Conservation (phyloP, 208 protist species). For the Wallacemonas sp. region DNA sequence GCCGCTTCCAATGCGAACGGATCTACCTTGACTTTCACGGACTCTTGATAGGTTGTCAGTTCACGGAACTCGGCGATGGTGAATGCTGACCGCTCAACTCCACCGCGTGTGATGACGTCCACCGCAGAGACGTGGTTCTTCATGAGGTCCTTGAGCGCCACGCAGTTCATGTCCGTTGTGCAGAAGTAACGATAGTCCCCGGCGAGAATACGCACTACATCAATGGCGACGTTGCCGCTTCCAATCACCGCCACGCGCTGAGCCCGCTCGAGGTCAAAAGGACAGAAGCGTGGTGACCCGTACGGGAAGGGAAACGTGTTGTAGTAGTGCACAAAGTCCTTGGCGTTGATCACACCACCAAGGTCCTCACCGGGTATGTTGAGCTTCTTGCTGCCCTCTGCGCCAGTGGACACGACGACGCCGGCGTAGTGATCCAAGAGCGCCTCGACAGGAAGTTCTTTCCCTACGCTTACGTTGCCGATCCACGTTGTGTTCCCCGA, state of each 20-base stretch:
- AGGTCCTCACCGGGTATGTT: constrained; percentile 83
- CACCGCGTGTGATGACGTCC: constrained; percentile 85
- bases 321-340: constrained; percentile 96
- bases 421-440: constrained; percentile 88
- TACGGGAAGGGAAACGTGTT: constrained; percentile 93
- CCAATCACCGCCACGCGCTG: constrained; percentile 72
- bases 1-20: constrained; percentile 57
- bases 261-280: constrained; percentile 56
- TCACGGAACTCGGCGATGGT: constrained; percentile 97
- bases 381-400: constrained; percentile 63
- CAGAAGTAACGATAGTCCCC: constrained; percentile 71
- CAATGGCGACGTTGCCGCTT: constrained; percentile 97
- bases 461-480: constrained; percentile 92
- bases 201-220: constrained; percentile 90
- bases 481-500: constrained; percentile 82
- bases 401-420: constrained; percentile 93
- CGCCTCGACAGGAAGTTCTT: constrained; percentile 59
- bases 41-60: constrained; percentile 71
- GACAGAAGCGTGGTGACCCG: constrained; percentile 70
- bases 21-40: constrained; percentile 64
- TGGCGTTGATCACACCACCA: constrained; percentile 74
- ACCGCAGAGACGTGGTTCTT: constrained; percentile 69
- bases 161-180: constrained; percentile 90
- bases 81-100: constrained; percentile 90
- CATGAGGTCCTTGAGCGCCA: constrained; percentile 79